Evolutionary conservation across 2,329 filamentous ascomycete genomes (phyloP), one percentile per base, ranked within the genome.

Genomic region (Penicillium sp.): DNA sequence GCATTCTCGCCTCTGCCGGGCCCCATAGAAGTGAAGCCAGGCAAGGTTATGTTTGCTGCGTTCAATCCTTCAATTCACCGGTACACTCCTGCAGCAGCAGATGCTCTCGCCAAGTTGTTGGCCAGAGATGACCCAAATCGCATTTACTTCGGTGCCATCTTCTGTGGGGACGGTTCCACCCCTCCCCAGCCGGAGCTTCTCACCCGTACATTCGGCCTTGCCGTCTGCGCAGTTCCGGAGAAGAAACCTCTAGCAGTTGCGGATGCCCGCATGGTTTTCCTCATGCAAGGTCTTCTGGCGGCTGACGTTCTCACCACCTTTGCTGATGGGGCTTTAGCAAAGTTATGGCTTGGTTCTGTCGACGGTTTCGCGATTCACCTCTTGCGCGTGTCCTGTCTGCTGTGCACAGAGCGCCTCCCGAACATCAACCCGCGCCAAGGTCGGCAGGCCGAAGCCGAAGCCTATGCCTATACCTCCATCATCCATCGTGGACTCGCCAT

Each of bases 91-190:
- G 87, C 92, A 40, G 95, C 95, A 1, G 87, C 98, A 19, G 95
- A 99, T 74, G 90, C 90, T 52, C 81, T 98, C 28, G 94, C 95
- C 2, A 98, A 98, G 76, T 82, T 99, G 3, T 83, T 99, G 28
- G 94, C 95, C 4, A 86, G 93, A 55, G 95, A 98, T 73, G 94
- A 98, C 68, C 94, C 95, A 0, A 99, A 99, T 70, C 84, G 95
- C 63, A 88, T 87, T 3, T 89, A 91, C 69, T 98, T 93, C 80
- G 91, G 90, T 74, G 83, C 86, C 43, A 89, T 98, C 10, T 96
- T 98, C 70, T 82, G 87, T 22, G 83, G 88, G 6, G 93, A 96
- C 69, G 83, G 87, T 6, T 80, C 81, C 16, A 84, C 86, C 10
- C 82, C 81, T 1, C 83, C 87, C 7, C 85, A 90, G 0, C 89